Conservation (phyloP, 75 land plant genomes). For the Pinus taeda region DNA sequence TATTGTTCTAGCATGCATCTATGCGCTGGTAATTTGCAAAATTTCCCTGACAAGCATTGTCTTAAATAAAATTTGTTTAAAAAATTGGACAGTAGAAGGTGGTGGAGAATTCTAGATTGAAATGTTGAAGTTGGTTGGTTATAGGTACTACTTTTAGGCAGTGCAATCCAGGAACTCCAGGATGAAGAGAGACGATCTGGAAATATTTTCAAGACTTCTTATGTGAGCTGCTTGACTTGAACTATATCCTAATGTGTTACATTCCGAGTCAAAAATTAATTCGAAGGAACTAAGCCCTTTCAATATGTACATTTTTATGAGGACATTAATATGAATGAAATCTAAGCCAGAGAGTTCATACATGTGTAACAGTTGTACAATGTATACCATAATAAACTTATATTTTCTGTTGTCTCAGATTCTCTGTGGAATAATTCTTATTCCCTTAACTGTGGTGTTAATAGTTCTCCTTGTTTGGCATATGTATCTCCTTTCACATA, state of each 20-base stretch:
- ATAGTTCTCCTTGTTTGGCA: constrained; percentile 69
- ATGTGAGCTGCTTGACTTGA: constrained; percentile 27
- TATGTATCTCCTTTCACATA: constrained; percentile 57
- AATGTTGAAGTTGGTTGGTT: not conserved
- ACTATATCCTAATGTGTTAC: constrained; percentile 8
- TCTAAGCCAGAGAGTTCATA: not conserved
- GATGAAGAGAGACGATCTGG: constrained; percentile 32
- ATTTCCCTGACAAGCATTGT: constrained; percentile 1
- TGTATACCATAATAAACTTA: not conserved
- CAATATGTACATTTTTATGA: too few species aligned
- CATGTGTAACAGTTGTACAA: not conserved
- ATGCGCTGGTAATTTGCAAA: constrained; percentile 66
- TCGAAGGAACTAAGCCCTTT: too few species aligned
- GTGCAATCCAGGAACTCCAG: constrained; percentile 35
- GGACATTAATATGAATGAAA: not conserved
- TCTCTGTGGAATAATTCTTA: constrained; percentile 30
- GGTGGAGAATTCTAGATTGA: not conserved
- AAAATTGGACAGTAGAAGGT: not conserved
- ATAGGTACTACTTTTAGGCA: constrained; percentile 67
- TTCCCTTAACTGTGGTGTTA: constrained; percentile 34
- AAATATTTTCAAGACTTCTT: constrained; percentile 33
- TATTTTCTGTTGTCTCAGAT: constrained; percentile 34
- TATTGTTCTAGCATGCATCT: constrained; percentile 73
- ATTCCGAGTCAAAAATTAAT: constrained; percentile 3
- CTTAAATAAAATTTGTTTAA: not conserved